These are phyloP conservation scores for Chaetomium globosum DNA, from an alignment of 2,329 filamentous ascomycete species.

Conservation along the genomic window DNA sequence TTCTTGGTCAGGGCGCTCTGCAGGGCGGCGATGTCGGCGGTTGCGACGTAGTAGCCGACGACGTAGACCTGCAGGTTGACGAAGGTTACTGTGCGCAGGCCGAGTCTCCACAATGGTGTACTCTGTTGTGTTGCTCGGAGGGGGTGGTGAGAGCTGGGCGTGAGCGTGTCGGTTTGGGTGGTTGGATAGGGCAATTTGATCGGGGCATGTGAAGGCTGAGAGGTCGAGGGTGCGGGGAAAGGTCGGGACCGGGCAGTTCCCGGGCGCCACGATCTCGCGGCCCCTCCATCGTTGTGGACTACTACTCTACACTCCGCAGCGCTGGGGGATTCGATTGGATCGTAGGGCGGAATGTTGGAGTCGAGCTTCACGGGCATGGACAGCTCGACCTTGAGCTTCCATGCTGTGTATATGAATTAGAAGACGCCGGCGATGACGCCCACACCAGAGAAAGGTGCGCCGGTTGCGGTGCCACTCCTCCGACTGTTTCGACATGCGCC, in stretches of 20 bases:
- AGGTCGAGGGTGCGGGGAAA: conserved; percentile 76
- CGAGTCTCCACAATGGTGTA: conserved; percentile 88
- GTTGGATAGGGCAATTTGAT: conserved; percentile 35
- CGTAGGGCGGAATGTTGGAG: conserved; percentile 47
- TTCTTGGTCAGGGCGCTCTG: conserved; percentile 76
- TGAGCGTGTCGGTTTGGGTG: conserved; percentile 41
- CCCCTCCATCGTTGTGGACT: conserved; percentile 67
- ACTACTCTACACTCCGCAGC: conserved; percentile 60
- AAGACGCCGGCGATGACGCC: conserved; percentile 55
- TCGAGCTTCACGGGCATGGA: conserved; percentile 45
- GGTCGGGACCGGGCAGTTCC: conserved; percentile 74
- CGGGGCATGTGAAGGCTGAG: conserved; percentile 46
- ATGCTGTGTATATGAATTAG: conserved; percentile 55
- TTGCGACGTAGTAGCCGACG: conserved; percentile 88
- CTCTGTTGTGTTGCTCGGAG: conserved; percentile 53
- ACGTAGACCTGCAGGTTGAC: conserved; percentile 91
- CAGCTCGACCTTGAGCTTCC: conserved; percentile 52
- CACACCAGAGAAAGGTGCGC: conserved; percentile 55
- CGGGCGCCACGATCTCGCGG: conserved; percentile 75
- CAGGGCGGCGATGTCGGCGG: conserved; percentile 75
- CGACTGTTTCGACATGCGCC: conserved; percentile 50
- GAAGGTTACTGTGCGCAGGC: conserved; percentile 87
- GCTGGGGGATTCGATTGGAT: conserved; percentile 53
- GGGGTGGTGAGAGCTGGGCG: conserved; percentile 42
- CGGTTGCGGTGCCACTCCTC: conserved; percentile 56